Percentiles rank a stretch among this genome's conserved stretches.
These are phyloP conservation scores for Zygosaccharomyces siamensis DNA, from an alignment of 805 yeast genomes.

Conservation along the genomic window DNA sequence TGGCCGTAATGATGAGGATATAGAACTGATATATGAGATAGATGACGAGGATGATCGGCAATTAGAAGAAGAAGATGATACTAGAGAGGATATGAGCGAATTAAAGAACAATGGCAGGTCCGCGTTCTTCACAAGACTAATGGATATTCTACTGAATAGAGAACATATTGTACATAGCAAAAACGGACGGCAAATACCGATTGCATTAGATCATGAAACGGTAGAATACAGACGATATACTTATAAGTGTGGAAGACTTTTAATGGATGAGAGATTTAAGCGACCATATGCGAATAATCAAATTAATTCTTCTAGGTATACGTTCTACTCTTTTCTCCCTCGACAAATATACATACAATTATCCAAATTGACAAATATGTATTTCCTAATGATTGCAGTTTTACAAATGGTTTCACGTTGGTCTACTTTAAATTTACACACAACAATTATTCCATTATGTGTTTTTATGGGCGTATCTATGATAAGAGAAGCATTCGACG, in stretches of 20 bases:
- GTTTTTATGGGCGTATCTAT: conserved; percentile 86
- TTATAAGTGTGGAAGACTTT: conserved; percentile 23
- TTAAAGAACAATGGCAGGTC: conserved; percentile 1
- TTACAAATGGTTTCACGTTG: conserved; percentile 94
- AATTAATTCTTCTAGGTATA: conserved; percentile 84
- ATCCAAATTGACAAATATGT: conserved; percentile 86
- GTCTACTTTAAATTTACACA: conserved; percentile 95
- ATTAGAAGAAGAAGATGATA: conserved; percentile 9
- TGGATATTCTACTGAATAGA: conserved; percentile 41
- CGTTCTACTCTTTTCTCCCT: conserved; percentile 75
- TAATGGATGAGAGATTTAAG: conserved; percentile 63
- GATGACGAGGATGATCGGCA: conserved; percentile 7
- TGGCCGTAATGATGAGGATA: conserved; percentile 12
- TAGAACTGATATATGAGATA: conserved; percentile 17
- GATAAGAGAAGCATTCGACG: conserved; percentile 91
- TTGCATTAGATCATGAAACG: conserved; percentile 42
- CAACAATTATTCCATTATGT: conserved; percentile 85
- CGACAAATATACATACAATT: conserved; percentile 87
- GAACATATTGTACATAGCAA: conserved; percentile 48
- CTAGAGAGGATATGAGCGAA: conserved; percentile 6
- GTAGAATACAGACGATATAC: conserved; percentile 19
- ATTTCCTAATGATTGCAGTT: conserved; percentile 84
- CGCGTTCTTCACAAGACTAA: conserved; percentile 9
- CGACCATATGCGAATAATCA: conserved; percentile 59
- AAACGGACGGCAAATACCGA: conserved; percentile 74